Evolutionary conservation across 257 asterid genomes (phyloP).

Genomic region (Nemophila menziesii): DNA sequence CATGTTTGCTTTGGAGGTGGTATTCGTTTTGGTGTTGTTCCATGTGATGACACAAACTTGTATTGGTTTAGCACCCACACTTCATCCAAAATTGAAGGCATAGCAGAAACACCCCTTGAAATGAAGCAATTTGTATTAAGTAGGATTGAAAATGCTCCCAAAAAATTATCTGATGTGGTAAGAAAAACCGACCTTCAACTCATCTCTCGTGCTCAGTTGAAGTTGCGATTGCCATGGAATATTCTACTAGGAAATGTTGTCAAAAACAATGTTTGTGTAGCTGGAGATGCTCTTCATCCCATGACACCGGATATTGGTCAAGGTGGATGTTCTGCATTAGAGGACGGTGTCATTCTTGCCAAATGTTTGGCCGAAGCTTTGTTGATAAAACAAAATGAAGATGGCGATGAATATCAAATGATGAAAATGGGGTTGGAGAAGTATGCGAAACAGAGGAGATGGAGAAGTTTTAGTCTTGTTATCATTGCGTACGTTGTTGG

Average conservation of each 20-base stretch:
- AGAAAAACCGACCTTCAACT: slow-evolving; percentile 32
- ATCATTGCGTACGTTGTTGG: slow-evolving; percentile 47
- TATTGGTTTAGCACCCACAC: slow-evolving; percentile 69
- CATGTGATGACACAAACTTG: slow-evolving; percentile 46
- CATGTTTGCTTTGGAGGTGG: slow-evolving; percentile 52
- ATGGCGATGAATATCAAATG: slow-evolving; percentile 11
- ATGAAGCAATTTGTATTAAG: slow-evolving; percentile 51
- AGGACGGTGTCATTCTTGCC: slow-evolving; percentile 52
- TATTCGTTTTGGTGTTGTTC: slow-evolving; percentile 43
- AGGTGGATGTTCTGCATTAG: slow-evolving; percentile 75
- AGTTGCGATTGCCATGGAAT: slow-evolving; percentile 54
- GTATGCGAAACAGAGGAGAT: slow-evolving; percentile 46
- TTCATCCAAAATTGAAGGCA: slow-evolving; percentile 27
- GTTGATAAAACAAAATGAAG: slow-evolving; percentile 1
- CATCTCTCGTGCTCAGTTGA: slow-evolving; percentile 39
- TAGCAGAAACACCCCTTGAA: slow-evolving; percentile 30
- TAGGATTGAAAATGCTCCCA: slow-evolving; percentile 21
- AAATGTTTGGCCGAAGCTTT: slow-evolving; percentile 40
- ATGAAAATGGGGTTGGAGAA: slow-evolving; percentile 29
- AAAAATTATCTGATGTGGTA: slow-evolving; percentile 22
- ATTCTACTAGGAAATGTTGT: slow-evolving; percentile 32
- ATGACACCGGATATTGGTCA: slow-evolving; percentile 79
- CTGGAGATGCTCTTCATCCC: slow-evolving; percentile 75
- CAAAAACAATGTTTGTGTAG: slow-evolving; percentile 42
- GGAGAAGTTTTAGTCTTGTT: slow-evolving; percentile 61